Evolutionary conservation across 202 grass and related monocot genomes (phyloP).

Genomic region (Zizania palustris): DNA sequence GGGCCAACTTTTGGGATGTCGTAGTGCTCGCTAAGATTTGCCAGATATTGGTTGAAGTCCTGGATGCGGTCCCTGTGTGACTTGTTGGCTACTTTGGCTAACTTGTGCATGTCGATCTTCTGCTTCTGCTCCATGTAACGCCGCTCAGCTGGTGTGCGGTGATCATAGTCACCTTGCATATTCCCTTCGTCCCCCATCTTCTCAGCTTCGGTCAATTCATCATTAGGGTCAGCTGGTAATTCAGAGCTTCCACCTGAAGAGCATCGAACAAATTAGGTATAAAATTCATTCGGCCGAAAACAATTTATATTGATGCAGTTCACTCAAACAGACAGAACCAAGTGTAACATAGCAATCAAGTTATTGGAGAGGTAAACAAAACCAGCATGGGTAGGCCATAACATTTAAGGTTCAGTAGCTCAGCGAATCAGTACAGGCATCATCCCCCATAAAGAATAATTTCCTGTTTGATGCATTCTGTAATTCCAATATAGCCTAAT

Average conservation of each 20-base stretch:
- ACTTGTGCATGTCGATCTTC: conserved; percentile 65
- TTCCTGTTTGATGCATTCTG: not conserved
- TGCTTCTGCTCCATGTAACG: conserved; percentile 89
- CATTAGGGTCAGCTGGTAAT: conserved; percentile 45
- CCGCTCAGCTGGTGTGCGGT: conserved; percentile 78
- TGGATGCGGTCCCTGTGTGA: conserved; percentile 93
- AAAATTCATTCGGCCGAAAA: not conserved
- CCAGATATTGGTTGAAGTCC: conserved; percentile 90
- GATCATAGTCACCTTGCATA: conserved; percentile 43
- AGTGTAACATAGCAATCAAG: not conserved
- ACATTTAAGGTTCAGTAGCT: conserved; percentile 13
- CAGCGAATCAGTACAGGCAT: conserved; percentile 6
- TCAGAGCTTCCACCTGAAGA: conserved; percentile 66
- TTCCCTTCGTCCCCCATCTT: conserved; percentile 60
- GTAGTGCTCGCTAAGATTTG: conserved; percentile 96
- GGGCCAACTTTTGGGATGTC: conserved; percentile 98
- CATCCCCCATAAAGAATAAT: not conserved
- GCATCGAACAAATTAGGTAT: not conserved
- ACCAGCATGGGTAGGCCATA: not conserved
- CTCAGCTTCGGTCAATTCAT: conserved; percentile 48
- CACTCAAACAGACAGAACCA: not conserved
- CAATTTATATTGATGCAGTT: conserved; percentile 12
- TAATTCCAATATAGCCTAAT: not conserved
- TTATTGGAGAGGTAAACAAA: not conserved
- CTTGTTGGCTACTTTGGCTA: conserved; percentile 85